Base-by-base conservation (phyloP, 129 eudicot genomes). In the carrot (Daucus carota) region DNA sequence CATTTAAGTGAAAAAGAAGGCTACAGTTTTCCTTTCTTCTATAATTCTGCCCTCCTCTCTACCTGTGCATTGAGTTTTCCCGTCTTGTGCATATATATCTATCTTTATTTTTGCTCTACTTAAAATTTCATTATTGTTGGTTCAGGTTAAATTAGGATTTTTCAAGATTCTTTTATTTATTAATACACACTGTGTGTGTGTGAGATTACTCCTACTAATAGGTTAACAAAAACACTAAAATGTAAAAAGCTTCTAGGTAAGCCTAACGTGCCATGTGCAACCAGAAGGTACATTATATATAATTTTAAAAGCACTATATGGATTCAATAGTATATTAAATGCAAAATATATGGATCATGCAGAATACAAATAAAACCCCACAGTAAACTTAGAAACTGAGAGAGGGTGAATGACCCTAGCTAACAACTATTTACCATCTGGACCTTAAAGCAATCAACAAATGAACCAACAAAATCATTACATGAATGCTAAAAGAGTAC, bases 401-500 rank as follows among this genome's bases (percentile, higher is more conserved):
- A 40, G 28, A 8, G 12, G 60, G 15, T 5, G 73, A 13, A 40
- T n/a, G 73, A 3, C 47, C 47, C 11, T 34, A 38, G 9, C 46
- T 38, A 20, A 69, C 47, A 52, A 22, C 62, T 24, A 52, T 52
- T 52, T 8, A 36, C 48, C 43, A 40, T 24, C 73, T 28, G 20
- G 8, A 28, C 36, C 29, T 68, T 40, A 5, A 22, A 41, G 52
- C 44, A 70, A 70, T 22, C 32, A 24, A n/a, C 5, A 41, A 70
- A 40, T n/a, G 40, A 15, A 16, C 65, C 24, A 65, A 29, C 11
- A 17, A 65, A 60, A 79, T 28, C 46, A 70, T 54, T 18, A 47
- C 62, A 80, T 44, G 63, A 31, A 59, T 40, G 36, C 71, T 40
- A 67, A 52, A n/a, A 60, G 76, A 40, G 43, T 88, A 92, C 98